Percentiles rank a stretch among this genome's conserved stretches.
Evolutionary conservation across 2,329 filamentous ascomycete genomes (phyloP).

Genomic region (Diaporthe destruens): DNA sequence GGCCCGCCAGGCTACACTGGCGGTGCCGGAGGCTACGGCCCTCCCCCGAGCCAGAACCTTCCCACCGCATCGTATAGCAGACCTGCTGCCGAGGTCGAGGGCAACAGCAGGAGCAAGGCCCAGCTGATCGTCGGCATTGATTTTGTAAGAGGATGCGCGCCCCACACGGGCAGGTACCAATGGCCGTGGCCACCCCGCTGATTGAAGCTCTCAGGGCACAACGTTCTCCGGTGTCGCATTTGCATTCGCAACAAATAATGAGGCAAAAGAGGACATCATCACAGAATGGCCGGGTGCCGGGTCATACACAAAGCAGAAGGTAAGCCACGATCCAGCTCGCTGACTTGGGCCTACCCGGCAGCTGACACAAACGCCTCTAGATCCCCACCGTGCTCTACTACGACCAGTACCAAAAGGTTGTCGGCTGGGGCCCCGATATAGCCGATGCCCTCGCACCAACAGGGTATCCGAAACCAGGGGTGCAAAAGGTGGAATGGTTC

Average conservation of each 20-base stretch:
- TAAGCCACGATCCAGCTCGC: conserved; percentile 53
- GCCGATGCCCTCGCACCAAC: conserved; percentile 96
- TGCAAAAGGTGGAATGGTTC: conserved; percentile 99
- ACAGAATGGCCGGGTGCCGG: conserved; percentile 98
- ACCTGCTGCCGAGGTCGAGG: conserved; percentile 81
- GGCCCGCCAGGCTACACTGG: conserved; percentile 62
- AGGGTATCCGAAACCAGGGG: conserved; percentile 95
- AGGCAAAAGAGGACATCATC: conserved; percentile 98
- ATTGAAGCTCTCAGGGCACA: conserved; percentile 74
- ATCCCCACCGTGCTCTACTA: conserved; percentile 99
- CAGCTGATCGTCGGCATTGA: conserved; percentile 99
- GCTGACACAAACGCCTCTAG: conserved; percentile 58
- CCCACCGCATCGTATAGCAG: conserved; percentile 57
- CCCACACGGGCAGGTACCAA: background rate
- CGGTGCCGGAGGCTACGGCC: conserved; percentile 59
- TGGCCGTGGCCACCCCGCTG: conserved; percentile 11
- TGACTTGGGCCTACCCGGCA: background rate
- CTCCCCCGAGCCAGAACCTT: conserved; percentile 48
- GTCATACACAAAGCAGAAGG: conserved; percentile 99
- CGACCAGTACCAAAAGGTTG: conserved; percentile 98
- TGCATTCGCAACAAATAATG: conserved; percentile 96
- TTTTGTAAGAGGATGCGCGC: conserved; percentile 77
- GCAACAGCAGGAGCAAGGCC: conserved; percentile 89
- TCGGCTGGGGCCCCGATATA: conserved; percentile 99
- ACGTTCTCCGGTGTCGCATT: conserved; percentile 98